These are phyloP conservation scores for Starmerella potacharoeniae DNA, from an alignment of 805 yeast genomes.

Conservation along the genomic window DNA sequence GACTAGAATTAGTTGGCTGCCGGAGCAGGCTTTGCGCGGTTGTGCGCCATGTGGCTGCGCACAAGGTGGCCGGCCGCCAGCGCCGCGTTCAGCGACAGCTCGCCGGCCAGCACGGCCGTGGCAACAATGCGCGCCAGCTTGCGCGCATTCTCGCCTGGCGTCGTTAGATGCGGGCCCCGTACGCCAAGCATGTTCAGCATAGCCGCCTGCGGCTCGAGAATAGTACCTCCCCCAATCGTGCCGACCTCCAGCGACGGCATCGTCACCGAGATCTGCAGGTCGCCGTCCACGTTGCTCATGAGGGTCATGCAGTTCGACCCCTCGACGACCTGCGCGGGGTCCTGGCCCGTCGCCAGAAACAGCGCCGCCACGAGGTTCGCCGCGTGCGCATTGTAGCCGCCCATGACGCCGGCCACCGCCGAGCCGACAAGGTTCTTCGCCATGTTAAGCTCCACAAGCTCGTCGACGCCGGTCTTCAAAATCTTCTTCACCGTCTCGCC, in stretches of 20 bases:
- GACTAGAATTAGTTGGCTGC: neutral
- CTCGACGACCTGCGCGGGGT: slow-evolving; percentile 99
- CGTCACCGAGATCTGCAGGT: slow-evolving; percentile 84
- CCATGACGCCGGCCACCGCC: slow-evolving; percentile 96
- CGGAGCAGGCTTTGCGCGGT: slow-evolving; percentile 47
- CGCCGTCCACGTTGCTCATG: slow-evolving; percentile 74
- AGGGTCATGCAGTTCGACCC: slow-evolving; percentile 94
- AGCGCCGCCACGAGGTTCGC: slow-evolving; percentile 93
- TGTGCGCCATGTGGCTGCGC: slow-evolving; percentile 93
- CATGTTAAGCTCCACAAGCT: slow-evolving; percentile 79
- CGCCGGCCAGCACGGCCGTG: slow-evolving; percentile 91
- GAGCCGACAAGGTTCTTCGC: slow-evolving; percentile 88
- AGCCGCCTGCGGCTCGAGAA: slow-evolving; percentile 91
- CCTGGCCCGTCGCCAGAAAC: slow-evolving; percentile 92
- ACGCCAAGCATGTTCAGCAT: slow-evolving; percentile 92
- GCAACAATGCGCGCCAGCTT: slow-evolving; percentile 89
- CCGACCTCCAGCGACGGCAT: slow-evolving; percentile 99
- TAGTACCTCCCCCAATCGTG: slow-evolving; percentile 98
- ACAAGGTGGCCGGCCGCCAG: slow-evolving; percentile 98
- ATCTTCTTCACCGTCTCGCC: slow-evolving; percentile 67
- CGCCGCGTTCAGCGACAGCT: slow-evolving; percentile 86
- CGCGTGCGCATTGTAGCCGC: slow-evolving; percentile 98
- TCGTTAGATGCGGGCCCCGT: slow-evolving; percentile 86
- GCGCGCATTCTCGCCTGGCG: slow-evolving; percentile 90
- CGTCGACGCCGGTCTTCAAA: slow-evolving; percentile 82